Conservation (phyloP, 768 basidiomycete genomes). For the Tephrocybe sp. region DNA sequence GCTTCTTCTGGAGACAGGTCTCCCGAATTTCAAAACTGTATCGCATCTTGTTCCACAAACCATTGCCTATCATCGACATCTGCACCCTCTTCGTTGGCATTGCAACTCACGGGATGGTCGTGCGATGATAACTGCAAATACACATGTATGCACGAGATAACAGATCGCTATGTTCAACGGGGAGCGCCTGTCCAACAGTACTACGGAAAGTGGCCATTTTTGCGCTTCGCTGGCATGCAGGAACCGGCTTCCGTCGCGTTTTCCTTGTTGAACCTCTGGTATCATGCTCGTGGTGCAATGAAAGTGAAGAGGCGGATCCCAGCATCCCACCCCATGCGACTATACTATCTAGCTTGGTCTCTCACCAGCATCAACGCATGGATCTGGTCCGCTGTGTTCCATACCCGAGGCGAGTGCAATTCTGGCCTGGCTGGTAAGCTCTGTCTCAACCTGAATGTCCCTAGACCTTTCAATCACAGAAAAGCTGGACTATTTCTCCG, state of each 20-base stretch:
- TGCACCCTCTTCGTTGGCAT: conserved; percentile 43
- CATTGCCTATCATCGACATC: conserved; percentile 37
- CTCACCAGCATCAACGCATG: conserved; percentile 83
- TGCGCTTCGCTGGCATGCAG: conserved; percentile 84
- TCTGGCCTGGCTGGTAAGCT: conserved; percentile 1
- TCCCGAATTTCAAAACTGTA: conserved; percentile 52
- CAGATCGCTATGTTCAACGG: conserved; percentile 47
- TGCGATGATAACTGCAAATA: conserved; percentile 90
- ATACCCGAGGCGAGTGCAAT: conserved; percentile 74
- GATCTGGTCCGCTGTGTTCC: conserved; percentile 91
- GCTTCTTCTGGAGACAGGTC: conserved; percentile 69
- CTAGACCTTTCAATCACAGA: conserved; percentile 83
- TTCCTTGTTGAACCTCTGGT: conserved; percentile 82
- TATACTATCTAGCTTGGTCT: conserved; percentile 67
- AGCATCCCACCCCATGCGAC: conserved; percentile 63
- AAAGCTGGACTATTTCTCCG: conserved; percentile 93
- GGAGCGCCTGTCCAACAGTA: conserved; percentile 67
- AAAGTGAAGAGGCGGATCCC: conserved; percentile 50
- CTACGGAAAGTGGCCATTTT: conserved; percentile 98
- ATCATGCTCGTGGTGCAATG: conserved; percentile 62
- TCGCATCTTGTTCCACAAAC: conserved; percentile 39
- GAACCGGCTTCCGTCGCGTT: conserved; percentile 93
- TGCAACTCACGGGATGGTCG: conserved; percentile 80
- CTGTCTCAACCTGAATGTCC: conserved; percentile 3
- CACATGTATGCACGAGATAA: conserved; percentile 80